Conservation (phyloP, 352 stramenopile genomes). For the Globisporangium barbulae region DNA sequence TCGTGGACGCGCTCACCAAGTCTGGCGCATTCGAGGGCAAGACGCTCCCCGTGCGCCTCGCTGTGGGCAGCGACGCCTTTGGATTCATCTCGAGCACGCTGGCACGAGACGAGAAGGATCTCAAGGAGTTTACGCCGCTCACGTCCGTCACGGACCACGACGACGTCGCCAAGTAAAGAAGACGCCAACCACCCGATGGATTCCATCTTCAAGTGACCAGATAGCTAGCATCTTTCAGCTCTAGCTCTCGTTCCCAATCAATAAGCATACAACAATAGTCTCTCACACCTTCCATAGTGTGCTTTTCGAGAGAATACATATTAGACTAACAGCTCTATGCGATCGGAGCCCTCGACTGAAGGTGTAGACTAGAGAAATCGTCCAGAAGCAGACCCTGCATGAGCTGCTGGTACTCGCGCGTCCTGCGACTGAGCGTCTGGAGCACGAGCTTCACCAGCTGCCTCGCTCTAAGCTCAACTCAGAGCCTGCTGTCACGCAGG, state of each 20-base stretch:
- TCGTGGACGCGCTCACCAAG: conserved; percentile 9
- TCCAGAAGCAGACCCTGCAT: background rate
- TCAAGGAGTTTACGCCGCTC: conserved; percentile 6
- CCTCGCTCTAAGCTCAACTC: background rate
- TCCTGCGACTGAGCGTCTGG: background rate
- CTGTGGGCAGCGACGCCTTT: conserved; percentile 5
- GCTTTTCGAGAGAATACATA: too few species aligned
- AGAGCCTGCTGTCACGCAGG: background rate
- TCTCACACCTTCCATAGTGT: too few species aligned
- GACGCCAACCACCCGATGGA: background rate
- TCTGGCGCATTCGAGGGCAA: background rate
- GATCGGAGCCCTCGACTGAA: too few species aligned
- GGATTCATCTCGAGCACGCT: background rate
- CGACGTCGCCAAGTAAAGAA: conserved; percentile 1
- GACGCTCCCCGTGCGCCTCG: conserved; percentile 9
- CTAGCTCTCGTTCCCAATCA: too few species aligned
- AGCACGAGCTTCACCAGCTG: background rate
- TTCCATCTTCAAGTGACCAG: background rate
- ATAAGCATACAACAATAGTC: too few species aligned
- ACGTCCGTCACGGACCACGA: conserved; percentile 7
- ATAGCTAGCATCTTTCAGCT: background rate
- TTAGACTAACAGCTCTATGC: too few species aligned
- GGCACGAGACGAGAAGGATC: conserved; percentile 7
- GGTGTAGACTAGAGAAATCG: background rate
- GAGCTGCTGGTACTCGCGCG: background rate